These are phyloP conservation scores for Arthroderma sp. DNA, from an alignment of 2,329 filamentous ascomycete species.

Conservation along the genomic window DNA sequence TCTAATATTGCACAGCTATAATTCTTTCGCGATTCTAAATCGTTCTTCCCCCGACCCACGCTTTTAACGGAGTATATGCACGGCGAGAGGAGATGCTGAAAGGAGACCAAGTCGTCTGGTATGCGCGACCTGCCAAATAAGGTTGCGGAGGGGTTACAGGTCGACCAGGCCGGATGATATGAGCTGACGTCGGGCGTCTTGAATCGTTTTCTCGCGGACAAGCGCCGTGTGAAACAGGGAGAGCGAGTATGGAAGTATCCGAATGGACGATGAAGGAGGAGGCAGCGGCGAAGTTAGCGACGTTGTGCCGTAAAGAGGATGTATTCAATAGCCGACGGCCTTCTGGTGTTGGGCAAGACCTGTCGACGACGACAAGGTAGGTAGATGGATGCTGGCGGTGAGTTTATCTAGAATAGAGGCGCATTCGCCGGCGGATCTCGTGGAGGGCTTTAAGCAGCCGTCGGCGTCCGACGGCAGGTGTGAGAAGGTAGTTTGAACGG, in stretches of 20 bases:
- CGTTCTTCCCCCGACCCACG: background rate
- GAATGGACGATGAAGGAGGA: background rate
- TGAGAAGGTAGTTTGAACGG: background rate
- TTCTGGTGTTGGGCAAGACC: background rate
- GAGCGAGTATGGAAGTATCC: background rate
- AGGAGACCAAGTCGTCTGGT: background rate
- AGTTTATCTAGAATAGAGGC: background rate
- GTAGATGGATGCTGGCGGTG: background rate
- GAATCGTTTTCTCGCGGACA: background rate
- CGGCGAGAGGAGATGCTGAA: background rate
- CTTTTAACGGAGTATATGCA: background rate
- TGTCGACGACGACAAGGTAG: background rate
- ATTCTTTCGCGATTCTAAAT: background rate
- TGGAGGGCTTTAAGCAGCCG: background rate
- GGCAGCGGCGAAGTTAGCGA: background rate
- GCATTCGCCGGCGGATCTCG: background rate
- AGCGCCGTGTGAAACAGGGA: constrained; percentile 1
- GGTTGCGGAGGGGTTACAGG: constrained; percentile 1
- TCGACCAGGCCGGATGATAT: background rate
- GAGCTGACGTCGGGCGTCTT: background rate
- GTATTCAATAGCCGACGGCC: constrained; percentile 1
- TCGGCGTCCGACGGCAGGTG: background rate
- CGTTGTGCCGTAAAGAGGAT: background rate
- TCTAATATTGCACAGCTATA: background rate
- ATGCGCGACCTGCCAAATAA: constrained; percentile 2